phyloP scores from a whole-genome alignment of 116 monocot genomes.

The Trichopus zeylanicus region DNA sequence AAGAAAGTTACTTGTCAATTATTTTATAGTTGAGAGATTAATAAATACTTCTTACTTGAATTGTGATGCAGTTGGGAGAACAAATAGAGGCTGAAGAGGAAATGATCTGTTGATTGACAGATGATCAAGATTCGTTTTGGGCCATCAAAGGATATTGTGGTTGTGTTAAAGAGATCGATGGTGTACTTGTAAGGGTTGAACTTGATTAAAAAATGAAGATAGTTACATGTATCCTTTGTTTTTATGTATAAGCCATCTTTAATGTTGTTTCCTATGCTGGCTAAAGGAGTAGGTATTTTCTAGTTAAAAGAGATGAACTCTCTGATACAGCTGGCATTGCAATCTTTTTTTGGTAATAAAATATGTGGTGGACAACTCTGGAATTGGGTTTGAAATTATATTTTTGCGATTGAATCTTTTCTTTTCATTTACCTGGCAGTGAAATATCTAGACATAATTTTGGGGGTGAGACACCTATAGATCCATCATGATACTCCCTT shows the following conservation, averaged over 20 bases:
- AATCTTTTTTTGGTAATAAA: conserved; percentile 63
- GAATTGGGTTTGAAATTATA: neutral
- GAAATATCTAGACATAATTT: conserved; percentile 62
- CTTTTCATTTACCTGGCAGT: conserved; percentile 22
- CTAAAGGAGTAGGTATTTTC: neutral
- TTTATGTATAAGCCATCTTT: neutral
- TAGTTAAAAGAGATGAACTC: conserved; percentile 79
- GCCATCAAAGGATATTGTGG: conserved; percentile 91
- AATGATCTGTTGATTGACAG: conserved; percentile 72
- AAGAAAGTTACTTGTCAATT: neutral
- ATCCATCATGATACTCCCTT: conserved; percentile 76
- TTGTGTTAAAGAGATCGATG: conserved; percentile 75
- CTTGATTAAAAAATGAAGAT: conserved; percentile 98
- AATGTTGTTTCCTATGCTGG: neutral
- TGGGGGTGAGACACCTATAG: conserved; percentile 95
- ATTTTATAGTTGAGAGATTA: neutral
- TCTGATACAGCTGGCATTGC: conserved; percentile 44
- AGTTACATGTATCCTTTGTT: conserved; percentile 48
- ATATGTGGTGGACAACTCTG: neutral
- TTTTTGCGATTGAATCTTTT: neutral
- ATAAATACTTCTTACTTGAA: too few species aligned
- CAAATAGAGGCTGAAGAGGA: conserved; percentile 72
- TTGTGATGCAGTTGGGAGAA: conserved; percentile 58
- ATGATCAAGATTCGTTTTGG: conserved; percentile 79
- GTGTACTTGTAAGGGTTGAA: conserved; percentile 63